Evolutionary conservation across 225 moss, liverwort and hornwort genomes (phyloP).

Genomic region (Rhytidiadelphus loreus): DNA sequence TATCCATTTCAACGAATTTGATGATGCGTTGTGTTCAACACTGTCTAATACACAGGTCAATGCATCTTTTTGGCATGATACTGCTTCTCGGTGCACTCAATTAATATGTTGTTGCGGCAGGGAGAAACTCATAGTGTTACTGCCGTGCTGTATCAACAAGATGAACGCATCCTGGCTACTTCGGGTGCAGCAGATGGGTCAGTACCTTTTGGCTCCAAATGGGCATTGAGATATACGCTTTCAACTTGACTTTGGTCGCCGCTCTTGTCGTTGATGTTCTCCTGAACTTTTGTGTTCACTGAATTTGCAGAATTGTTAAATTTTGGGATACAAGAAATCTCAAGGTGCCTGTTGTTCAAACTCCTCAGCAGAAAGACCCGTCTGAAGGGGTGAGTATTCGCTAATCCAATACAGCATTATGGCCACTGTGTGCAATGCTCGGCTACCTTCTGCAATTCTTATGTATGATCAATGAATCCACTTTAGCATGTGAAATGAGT

Average conservation of each 20-base stretch:
- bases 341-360: conserved; percentile 51
- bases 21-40: neutral
- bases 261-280: neutral
- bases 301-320: conserved; percentile 60
- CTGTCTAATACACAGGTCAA: no score
- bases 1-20: neutral
- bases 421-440: neutral
- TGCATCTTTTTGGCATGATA: neutral
- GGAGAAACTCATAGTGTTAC: conserved; percentile 78
- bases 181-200: conserved; percentile 92
- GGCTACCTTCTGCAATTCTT: neutral
- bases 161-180: conserved; percentile 72
- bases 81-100: neutral
- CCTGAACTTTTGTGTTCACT: neutral
- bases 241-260: neutral
- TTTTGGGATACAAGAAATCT: conserved; percentile 92
- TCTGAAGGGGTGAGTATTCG: conserved; percentile 18
- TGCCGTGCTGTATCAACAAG: conserved; percentile 73
- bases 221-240: neutral
- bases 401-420: neutral
- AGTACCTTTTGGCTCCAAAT: neutral
- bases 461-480: neutral
- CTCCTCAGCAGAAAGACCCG: conserved; percentile 33
- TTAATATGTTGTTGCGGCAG: conserved; percentile 9
- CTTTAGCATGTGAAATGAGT: neutral